Evolutionary conservation across 2,329 filamentous ascomycete species (phyloP).

Genomic region (Cordyceps tenuipes): DNA sequence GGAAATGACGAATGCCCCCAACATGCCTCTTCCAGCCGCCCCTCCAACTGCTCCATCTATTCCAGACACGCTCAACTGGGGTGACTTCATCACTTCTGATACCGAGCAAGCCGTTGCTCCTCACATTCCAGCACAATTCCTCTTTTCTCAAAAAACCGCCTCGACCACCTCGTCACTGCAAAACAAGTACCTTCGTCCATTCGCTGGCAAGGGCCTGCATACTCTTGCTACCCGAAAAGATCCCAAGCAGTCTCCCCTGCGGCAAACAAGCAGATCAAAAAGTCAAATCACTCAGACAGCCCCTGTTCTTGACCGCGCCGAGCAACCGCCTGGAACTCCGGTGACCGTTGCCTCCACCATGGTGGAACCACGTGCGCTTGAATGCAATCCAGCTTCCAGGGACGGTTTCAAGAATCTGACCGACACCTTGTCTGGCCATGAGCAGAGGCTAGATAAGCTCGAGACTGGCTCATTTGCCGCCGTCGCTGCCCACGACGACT

Average conservation of each 20-base stretch:
- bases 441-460: constrained; percentile 56
- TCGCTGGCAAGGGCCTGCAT: constrained; percentile 46
- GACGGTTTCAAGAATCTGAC: constrained; percentile 38
- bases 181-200: constrained; percentile 44
- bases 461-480: constrained; percentile 64
- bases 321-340: constrained; percentile 14
- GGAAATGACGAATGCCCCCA: constrained; percentile 14
- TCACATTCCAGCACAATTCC: constrained; percentile 41
- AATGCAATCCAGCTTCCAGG: constrained; percentile 20
- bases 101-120: constrained; percentile 25
- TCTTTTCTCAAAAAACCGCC: constrained; percentile 43
- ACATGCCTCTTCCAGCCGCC: constrained; percentile 21
- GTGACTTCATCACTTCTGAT: constrained; percentile 33
- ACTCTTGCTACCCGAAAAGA: constrained; percentile 36
- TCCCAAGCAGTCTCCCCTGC: constrained; percentile 10
- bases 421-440: constrained; percentile 50
- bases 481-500: constrained; percentile 54
- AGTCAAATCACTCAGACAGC: constrained; percentile 10
- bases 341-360: constrained; percentile 20
- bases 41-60: constrained; percentile 34
- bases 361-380: constrained; percentile 19
- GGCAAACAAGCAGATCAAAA: background rate
- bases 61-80: constrained; percentile 50
- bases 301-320: background rate
- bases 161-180: constrained; percentile 45